These are phyloP conservation scores for Papiliotrema fonsecae DNA, from an alignment of 1,284 basidiomycete species.

Conservation along the genomic window DNA sequence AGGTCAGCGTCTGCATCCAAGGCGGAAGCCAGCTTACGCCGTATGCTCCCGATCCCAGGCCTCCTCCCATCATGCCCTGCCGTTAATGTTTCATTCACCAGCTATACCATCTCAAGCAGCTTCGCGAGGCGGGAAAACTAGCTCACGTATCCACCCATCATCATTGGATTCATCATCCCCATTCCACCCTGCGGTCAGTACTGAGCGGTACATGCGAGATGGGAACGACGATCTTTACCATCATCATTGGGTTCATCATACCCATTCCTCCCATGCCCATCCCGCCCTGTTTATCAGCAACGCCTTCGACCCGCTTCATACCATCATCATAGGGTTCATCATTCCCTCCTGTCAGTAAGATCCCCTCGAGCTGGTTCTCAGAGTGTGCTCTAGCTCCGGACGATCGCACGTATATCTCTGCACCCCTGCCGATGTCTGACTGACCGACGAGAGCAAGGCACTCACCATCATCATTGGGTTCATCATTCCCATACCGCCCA, in stretches of 20 bases:
- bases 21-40: conserved; percentile 33
- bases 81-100: not conserved
- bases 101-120: not conserved
- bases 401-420: too few species aligned
- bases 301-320: not conserved
- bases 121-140: not conserved
- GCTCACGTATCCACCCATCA: conserved; percentile 23
- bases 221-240: too few species aligned
- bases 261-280: conserved; percentile 13
- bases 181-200: conserved; percentile 11
- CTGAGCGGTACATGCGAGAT: too few species aligned
- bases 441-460: too few species aligned
- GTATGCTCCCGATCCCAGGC: conserved; percentile 36
- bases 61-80: conserved; percentile 38
- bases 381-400: too few species aligned
- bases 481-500: conserved; percentile 35
- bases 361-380: too few species aligned
- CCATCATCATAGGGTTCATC: conserved; percentile 38
- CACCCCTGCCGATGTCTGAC: too few species aligned
- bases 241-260: conserved; percentile 19
- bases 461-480: conserved; percentile 34
- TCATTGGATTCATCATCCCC: conserved; percentile 21
- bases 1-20: conserved; percentile 30
- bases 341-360: conserved; percentile 20
- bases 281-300: conserved; percentile 4